phyloP scores from a whole-genome alignment of 306 rosid genomes.

The Casuarina glauca region DNA sequence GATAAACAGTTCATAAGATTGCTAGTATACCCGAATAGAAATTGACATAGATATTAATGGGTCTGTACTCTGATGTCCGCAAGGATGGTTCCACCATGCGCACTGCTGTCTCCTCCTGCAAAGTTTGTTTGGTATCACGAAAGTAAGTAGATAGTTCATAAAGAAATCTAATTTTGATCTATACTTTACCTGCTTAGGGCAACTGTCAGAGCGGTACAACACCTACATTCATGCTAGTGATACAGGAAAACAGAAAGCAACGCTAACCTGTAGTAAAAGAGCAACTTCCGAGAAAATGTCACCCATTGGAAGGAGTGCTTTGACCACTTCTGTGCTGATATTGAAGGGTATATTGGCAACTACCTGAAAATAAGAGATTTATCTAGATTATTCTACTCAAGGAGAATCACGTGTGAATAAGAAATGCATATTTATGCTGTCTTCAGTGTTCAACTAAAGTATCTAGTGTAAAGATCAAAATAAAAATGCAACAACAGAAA shows the following conservation, averaged over 20 bases:
- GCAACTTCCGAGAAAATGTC: conserved; percentile 81
- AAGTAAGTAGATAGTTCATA: background rate
- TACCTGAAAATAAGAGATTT: conserved; percentile 52
- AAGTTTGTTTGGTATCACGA: conserved; percentile 20
- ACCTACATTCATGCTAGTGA: background rate
- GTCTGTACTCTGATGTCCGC: conserved; percentile 74
- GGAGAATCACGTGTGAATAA: background rate
- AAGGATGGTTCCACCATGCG: conserved; percentile 71
- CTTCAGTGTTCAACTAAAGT: background rate
- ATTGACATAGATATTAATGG: conserved; percentile 73
- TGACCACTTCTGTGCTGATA: conserved; percentile 76
- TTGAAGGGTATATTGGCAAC: conserved; percentile 89
- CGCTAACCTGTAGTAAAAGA: conserved; percentile 79
- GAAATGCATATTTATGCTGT: background rate
- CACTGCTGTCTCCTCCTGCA: conserved; percentile 87
- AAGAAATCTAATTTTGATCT: background rate
- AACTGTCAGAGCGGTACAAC: conserved; percentile 18
- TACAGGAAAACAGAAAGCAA: background rate
- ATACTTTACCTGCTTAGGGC: background rate
- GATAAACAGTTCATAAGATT: conserved; percentile 14
- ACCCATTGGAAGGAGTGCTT: conserved; percentile 93
- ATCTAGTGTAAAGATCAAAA: background rate
- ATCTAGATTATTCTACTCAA: background rate
- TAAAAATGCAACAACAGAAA: background rate
- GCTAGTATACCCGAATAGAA: conserved; percentile 73